Percentiles rank a stretch among this genome's conserved stretches.
Evolutionary conservation across 2,329 filamentous ascomycete genomes (phyloP).

Genomic region (Pestalotiopsis sp.): DNA sequence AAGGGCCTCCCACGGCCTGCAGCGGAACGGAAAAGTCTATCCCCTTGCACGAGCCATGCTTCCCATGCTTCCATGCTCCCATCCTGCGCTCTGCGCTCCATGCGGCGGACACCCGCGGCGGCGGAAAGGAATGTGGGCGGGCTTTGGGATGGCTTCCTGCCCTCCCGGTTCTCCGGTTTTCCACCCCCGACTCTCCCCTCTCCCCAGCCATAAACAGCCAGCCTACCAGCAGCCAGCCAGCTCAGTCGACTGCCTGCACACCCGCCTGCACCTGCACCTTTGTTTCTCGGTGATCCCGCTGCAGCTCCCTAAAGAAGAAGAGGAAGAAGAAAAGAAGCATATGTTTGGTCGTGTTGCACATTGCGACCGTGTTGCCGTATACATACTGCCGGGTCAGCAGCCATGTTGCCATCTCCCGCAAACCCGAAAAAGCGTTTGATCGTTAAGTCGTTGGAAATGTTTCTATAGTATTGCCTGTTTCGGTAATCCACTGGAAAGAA

Average conservation of each 20-base stretch:
- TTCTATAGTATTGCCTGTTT: neutral
- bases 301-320: neutral
- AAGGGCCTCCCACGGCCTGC: neutral
- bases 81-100: neutral
- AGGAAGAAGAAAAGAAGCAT: neutral
- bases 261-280: neutral
- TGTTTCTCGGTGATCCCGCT: neutral
- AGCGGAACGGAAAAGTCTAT: neutral
- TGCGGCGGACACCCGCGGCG: neutral
- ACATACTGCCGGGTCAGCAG: neutral
- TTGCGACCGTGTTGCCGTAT: neutral
- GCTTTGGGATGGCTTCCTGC: neutral
- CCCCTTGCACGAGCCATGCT: neutral
- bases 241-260: neutral
- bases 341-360: neutral
- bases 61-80: too few species aligned
- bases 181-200: neutral
- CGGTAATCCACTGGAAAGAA: neutral
- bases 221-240: neutral
- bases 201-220: neutral
- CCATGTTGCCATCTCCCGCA: neutral
- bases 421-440: neutral
- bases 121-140: neutral
- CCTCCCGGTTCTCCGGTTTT: neutral
- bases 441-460: neutral